Evolutionary conservation across 345 rosid genomes (phyloP), one percentile per base, ranked within the genome.

Genomic region (Firmiana major): DNA sequence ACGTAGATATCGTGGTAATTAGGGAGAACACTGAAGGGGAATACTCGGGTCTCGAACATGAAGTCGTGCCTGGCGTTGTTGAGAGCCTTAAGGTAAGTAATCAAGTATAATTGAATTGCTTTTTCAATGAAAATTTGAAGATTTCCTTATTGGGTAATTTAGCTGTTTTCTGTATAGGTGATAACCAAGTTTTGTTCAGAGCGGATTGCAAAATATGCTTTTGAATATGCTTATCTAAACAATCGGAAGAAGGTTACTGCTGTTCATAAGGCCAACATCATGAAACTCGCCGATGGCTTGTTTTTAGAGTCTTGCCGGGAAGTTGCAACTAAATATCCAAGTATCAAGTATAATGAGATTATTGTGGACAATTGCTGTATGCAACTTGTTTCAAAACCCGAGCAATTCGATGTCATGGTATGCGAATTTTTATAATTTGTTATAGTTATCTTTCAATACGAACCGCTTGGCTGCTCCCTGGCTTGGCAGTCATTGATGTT

Each of bases 11-110:
- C 74, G 99, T 96, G 21, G 99, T 96, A n/a, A 89, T 96, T 63
- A 88, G 99, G 78, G 99, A 96, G 92, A 93, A 96, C 73, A 96
- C 99, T 0, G 98, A 96, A 85, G 99, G 99, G 0, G 99, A 96
- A 57, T 96, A 96, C 81, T 77, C 97, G 0, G 99, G 99, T 1
- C 92, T 96, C 40, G 98, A 96, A 72, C 98, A 96, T 38, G 98
- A 96, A 83, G 99, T 93, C 58, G 98, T 96, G 75, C 97, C 98
- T 8, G 99, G 99, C 21, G 99, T 93, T 4, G 97, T 96, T 7
- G 99, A 96, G 86, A 93, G 97, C 72, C 98, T 92, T 69, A 96
- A 96, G 97, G 99, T 95, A 63, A 26, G 21, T n/a, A 10, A 7
- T 21, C 6, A 21, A 60, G 64, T 48, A n/a, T 22, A 65, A 65